A percentile compares a stretch with the other conserved stretches of the same genome.
These are phyloP conservation scores for Alternaria sp. DNA, from an alignment of 2,329 filamentous ascomycete genomes.

Conservation along the genomic window DNA sequence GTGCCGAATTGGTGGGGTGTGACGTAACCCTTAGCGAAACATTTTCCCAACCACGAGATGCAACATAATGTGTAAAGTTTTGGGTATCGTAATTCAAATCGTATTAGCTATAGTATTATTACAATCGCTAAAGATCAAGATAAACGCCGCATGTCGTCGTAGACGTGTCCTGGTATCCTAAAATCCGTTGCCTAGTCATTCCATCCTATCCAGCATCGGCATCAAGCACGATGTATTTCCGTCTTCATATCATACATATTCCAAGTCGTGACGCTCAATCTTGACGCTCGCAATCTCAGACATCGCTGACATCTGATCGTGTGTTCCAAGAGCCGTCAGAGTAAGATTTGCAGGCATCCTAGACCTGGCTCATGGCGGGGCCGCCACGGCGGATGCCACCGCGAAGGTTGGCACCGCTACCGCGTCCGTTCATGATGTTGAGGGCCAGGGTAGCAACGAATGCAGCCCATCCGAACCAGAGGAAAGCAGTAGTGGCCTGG, in stretches of 20 bases:
- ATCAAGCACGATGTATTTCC: constrained; percentile 15
- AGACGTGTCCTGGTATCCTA: constrained; percentile 12
- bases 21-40: not conserved
- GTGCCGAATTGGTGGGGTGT: not conserved
- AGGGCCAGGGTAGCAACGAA: constrained; percentile 66
- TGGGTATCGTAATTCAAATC: constrained; percentile 2
- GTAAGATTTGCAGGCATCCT: constrained; percentile 43
- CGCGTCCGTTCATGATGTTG: constrained; percentile 64
- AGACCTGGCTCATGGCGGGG: constrained; percentile 66
- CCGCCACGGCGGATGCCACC: constrained; percentile 58
- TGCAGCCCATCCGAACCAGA: constrained; percentile 78
- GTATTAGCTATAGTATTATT: constrained; percentile 17
- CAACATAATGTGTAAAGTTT: too few relatives aligned
- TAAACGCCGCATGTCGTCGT: constrained; percentile 7
- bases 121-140: constrained; percentile 16
- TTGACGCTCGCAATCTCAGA: constrained; percentile 7
- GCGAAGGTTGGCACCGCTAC: constrained; percentile 56
- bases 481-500: constrained; percentile 77
- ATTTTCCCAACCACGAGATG: not conserved
- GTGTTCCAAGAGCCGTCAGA: constrained; percentile 42
- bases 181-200: not conserved
- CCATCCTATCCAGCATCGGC: constrained; percentile 1
- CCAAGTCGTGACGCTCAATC: not conserved
- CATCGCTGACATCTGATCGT: constrained; percentile 24
- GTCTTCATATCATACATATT: constrained; percentile 11